Conservation (phyloP, 2,329 filamentous ascomycete genomes). For the Clonostachys chloroleuca region DNA sequence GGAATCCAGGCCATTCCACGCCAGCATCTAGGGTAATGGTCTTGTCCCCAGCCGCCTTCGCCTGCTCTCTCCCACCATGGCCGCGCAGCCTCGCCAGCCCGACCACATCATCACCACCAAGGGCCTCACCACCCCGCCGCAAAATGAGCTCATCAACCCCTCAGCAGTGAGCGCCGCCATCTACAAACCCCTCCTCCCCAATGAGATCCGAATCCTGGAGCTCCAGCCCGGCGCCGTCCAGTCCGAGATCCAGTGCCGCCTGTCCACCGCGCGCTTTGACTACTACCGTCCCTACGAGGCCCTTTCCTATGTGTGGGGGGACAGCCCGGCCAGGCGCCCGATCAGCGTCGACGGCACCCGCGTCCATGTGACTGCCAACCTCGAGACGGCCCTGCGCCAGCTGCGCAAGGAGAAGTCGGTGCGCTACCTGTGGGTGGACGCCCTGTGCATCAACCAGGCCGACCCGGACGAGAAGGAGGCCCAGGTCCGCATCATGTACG, state of each 20-base stretch:
- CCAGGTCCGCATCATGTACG: slow-evolving; percentile 1
- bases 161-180: not conserved
- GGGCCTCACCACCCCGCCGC: too few species aligned
- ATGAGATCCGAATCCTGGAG: not conserved
- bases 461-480: not conserved
- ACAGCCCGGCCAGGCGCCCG: not conserved
- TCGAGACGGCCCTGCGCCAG: not conserved
- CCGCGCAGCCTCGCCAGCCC: too few species aligned
- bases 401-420: not conserved
- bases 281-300: not conserved
- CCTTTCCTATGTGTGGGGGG: not conserved
- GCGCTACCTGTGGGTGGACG: not conserved
- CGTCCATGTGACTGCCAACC: not conserved
- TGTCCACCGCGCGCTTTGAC: not conserved
- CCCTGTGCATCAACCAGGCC: not conserved
- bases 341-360: not conserved
- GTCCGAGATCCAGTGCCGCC: not conserved
- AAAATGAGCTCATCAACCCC: too few species aligned
- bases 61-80: too few species aligned
- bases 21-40: too few species aligned
- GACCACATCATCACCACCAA: too few species aligned
- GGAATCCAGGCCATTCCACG: too few species aligned
- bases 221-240: not conserved
- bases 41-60: too few species aligned
- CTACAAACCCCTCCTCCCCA: not conserved